A percentile compares a stretch with the other conserved stretches of the same genome.
Conservation (phyloP, 2,329 filamentous ascomycete species). For the Xylogone sp. region DNA sequence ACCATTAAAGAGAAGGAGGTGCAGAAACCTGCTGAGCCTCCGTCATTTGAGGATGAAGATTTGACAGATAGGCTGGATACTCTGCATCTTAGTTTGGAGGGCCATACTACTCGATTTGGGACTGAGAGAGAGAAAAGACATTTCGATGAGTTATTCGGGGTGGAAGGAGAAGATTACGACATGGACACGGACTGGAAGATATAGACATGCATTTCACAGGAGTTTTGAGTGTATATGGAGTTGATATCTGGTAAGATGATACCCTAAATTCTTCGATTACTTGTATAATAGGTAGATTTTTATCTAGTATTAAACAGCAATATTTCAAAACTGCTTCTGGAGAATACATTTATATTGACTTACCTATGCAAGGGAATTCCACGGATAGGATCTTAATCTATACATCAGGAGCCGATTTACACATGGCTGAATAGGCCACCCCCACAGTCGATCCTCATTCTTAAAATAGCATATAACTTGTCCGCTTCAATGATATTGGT, state of each 20-base stretch:
- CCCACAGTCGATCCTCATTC: no score
- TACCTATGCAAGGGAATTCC: no score
- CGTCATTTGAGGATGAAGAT: slow-evolving; percentile 32
- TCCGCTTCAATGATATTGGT: no score
- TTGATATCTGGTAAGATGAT: slow-evolving; percentile 9
- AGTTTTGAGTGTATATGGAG: slow-evolving; percentile 2
- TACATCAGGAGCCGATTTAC: no score
- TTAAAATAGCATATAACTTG: no score
- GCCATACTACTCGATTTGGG: slow-evolving; percentile 24
- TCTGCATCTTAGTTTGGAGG: slow-evolving; percentile 27
- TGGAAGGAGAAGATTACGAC: slow-evolving; percentile 12
- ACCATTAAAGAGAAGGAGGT: slow-evolving; percentile 49
- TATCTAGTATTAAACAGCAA: background rate
- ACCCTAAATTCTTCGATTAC: slow-evolving; percentile 5
- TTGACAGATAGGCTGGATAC: slow-evolving; percentile 23
- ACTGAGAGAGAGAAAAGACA: slow-evolving; percentile 12
- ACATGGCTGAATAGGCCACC: no score
- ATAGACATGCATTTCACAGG: slow-evolving; percentile 7
- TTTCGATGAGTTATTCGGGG: slow-evolving; percentile 8
- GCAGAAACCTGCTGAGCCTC: slow-evolving; percentile 34
- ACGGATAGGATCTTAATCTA: no score
- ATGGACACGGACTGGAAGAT: slow-evolving; percentile 23
- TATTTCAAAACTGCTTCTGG: background rate
- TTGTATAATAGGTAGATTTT: background rate
- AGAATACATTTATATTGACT: slow-evolving; percentile 52